Evolutionary conservation across 202 grass and related monocot species (phyloP).

Genomic region (Carex sylvatica): DNA sequence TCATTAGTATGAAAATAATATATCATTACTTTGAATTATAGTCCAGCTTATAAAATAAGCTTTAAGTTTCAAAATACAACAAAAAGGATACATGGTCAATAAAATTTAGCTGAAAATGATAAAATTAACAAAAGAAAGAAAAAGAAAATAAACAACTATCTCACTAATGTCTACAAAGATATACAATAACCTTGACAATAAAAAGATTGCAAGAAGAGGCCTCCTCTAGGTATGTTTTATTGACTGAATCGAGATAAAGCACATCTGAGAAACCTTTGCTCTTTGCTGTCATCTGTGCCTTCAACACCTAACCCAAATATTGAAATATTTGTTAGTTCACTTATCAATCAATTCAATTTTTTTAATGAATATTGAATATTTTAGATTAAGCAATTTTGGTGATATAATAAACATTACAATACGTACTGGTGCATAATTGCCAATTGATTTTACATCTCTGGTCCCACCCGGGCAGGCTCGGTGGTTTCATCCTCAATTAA

Average conservation of each 20-base stretch:
- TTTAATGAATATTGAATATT: too few species aligned
- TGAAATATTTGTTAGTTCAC: too few species aligned
- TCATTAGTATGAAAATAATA: not conserved
- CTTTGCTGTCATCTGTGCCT: conserved; percentile 62
- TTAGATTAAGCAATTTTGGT: too few species aligned
- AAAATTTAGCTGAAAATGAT: too few species aligned
- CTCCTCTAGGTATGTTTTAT: conserved; percentile 83
- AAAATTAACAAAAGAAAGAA: too few species aligned
- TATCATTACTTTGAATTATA: not conserved
- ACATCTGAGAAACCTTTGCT: conserved; percentile 72
- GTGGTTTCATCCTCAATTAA: conserved; percentile 50
- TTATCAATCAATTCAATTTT: too few species aligned
- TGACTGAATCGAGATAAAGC: conserved; percentile 73
- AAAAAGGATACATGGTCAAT: too few species aligned
- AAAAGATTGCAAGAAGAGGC: conserved; percentile 91
- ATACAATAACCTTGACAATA: conserved; percentile 50
- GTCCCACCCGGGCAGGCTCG: conserved; percentile 78
- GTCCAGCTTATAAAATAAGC: not conserved
- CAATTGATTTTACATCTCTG: conserved; percentile 85
- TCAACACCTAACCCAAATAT: conserved; percentile 45
- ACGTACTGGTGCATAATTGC: conserved; percentile 83
- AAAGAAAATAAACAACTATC: too few species aligned
- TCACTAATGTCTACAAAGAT: not conserved
- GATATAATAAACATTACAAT: not conserved
- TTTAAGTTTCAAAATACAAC: not conserved